Evolutionary conservation across 2,329 filamentous ascomycete genomes (phyloP), one percentile per base, ranked within the genome.

Genomic region (Exophiala dermatitidis): DNA sequence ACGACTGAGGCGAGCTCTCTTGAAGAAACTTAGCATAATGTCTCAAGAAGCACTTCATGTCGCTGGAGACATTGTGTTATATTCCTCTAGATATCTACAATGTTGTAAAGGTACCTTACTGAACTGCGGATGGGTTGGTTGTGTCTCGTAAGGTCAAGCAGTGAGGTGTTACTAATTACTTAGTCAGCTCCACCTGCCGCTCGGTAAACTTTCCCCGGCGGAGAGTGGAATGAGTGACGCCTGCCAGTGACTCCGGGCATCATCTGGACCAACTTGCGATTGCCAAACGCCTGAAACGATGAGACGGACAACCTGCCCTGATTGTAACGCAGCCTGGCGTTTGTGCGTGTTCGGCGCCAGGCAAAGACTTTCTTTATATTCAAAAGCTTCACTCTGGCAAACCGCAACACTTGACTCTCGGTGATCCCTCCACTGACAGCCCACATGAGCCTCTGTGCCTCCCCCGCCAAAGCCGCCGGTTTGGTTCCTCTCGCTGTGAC

Each of bases 191-290:
- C 4, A 12, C 9, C 19, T 34, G 9, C 4, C 6, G 3, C 33
- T 52, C 56, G 56, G 56, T 43, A 50, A 31, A 58, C 52, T 42
- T 58, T 55, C 52, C 56, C 32, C 9, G 9, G 3, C 40, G 5
- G 36, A 31, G 37, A 12, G n/a, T 55, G 32, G 48, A 53, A 52
- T 58, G 52, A 50, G 53, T 54, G 57, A 49, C 53, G 57, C 57
- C 53, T 56, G 50, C 46, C 50, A 41, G 9, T 19, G 30, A 45
- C 4, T 12, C 10, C 33, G 48, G 19, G 44, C 37, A 43, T 49
- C 50, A 40, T 40, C 38, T 45, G 4, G 38, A 31, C 46, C 37
- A 36, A 48, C 37, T 58, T 51, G 46, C 40, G 46, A 42, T 55
- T 30, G 37, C 48, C 50, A 36, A 55, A 46, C 34, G 28, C 32